phyloP scores from a whole-genome alignment of 768 basidiomycete genomes.

The Suillus placidus region DNA sequence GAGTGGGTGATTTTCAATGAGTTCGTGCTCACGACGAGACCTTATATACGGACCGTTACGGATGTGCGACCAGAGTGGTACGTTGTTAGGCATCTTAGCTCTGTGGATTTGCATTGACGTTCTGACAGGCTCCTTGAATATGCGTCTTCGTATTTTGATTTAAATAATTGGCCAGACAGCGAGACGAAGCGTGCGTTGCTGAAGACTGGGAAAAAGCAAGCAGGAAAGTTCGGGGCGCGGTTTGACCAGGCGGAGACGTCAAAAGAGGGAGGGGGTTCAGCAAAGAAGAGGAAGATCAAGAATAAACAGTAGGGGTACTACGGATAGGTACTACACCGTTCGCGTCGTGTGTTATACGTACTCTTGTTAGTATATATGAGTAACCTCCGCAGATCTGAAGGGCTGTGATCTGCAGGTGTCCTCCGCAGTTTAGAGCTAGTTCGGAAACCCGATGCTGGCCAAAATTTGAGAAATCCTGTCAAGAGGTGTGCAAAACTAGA shows the following conservation, averaged over 20 bases:
- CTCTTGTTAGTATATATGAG: neutral
- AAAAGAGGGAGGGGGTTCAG: slow-evolving; percentile 14
- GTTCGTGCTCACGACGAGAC: slow-evolving; percentile 88
- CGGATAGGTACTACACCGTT: neutral
- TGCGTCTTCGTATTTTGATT: slow-evolving; percentile 71
- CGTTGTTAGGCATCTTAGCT: slow-evolving; percentile 21
- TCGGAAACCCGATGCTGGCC: too few species aligned
- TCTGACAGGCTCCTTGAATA: slow-evolving; percentile 60
- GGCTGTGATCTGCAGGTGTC: neutral
- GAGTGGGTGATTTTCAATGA: slow-evolving; percentile 95
- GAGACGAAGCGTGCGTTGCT: slow-evolving; percentile 70
- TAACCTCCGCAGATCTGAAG: neutral
- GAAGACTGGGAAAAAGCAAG: slow-evolving; percentile 54
- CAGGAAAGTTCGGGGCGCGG: slow-evolving; percentile 39
- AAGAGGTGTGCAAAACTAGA: too few species aligned
- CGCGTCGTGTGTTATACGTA: neutral
- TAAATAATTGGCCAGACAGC: slow-evolving; percentile 62
- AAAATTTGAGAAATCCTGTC: too few species aligned
- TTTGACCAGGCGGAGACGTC: neutral
- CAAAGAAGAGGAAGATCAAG: slow-evolving; percentile 22
- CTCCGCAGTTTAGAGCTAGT: neutral
- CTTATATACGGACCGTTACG: slow-evolving; percentile 89
- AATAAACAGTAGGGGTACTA: neutral
- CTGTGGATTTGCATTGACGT: slow-evolving; percentile 2
- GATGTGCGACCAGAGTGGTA: slow-evolving; percentile 89